Percentiles rank a stretch among this genome's conserved stretches.
These are phyloP conservation scores for Ogataea wickerhamii DNA, from an alignment of 805 yeast genomes.

Conservation along the genomic window DNA sequence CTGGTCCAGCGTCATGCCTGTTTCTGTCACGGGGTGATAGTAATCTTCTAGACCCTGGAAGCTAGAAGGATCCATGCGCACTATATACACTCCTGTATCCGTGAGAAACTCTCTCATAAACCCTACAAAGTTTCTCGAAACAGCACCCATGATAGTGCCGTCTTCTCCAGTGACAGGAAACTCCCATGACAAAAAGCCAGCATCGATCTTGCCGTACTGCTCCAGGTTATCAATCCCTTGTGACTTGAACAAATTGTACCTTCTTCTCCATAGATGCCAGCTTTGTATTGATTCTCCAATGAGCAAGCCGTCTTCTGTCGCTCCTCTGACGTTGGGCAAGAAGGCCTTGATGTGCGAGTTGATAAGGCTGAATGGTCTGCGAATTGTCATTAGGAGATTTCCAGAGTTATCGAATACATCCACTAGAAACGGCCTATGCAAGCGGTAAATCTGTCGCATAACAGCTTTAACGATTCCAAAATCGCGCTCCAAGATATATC, in stretches of 20 bases:
- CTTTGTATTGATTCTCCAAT: conserved; percentile 88
- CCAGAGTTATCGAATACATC: conserved; percentile 67
- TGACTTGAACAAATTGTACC: conserved; percentile 71
- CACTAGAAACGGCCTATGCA: conserved; percentile 83
- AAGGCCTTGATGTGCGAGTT: conserved; percentile 81
- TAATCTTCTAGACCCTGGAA: conserved; percentile 54
- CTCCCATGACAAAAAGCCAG: conserved; percentile 81
- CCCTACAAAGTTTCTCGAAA: conserved; percentile 94
- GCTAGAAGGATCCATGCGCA: conserved; percentile 75
- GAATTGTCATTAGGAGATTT: conserved; percentile 58
- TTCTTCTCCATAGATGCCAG: conserved; percentile 93
- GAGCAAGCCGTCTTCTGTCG: conserved; percentile 40
- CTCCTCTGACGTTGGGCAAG: conserved; percentile 47
- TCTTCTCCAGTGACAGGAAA: conserved; percentile 68
- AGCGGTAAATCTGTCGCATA: conserved; percentile 76
- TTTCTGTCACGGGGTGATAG: conserved; percentile 43
- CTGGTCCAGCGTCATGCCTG: conserved; percentile 64
- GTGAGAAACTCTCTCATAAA: conserved; percentile 89
- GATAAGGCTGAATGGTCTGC: conserved; percentile 81
- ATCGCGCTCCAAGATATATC: conserved; percentile 80
- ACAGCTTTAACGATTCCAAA: conserved; percentile 62
- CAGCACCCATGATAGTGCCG: conserved; percentile 63
- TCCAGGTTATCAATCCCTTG: conserved; percentile 42
- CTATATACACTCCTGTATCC: conserved; percentile 88
- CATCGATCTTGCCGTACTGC: conserved; percentile 86